Conservation (phyloP, 306 rosid species). For the Hippophae gyantsensis region DNA sequence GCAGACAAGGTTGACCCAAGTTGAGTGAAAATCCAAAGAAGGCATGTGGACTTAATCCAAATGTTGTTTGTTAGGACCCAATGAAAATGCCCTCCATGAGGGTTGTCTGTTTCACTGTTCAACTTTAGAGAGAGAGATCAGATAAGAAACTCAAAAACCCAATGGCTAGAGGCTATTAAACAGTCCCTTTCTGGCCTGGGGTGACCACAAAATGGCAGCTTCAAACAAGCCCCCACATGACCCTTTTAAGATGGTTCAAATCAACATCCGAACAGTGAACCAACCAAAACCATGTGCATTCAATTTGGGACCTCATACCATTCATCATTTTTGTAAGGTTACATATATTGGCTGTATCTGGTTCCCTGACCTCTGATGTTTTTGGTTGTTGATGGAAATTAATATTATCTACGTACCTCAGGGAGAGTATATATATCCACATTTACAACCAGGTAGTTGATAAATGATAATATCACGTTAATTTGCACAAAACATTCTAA, state of each 20-base stretch:
- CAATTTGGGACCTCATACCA: constrained; percentile 15
- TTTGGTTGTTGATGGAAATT: neutral
- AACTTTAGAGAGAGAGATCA: neutral
- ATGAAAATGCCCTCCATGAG: constrained; percentile 38
- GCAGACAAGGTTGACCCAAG: constrained; percentile 9
- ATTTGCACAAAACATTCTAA: no score
- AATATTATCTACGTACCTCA: neutral
- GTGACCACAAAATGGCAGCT: constrained; percentile 25
- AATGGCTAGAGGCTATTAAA: constrained; percentile 20
- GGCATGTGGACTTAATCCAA: constrained; percentile 30
- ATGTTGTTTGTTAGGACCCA: constrained; percentile 26
- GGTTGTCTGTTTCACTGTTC: constrained; percentile 32
- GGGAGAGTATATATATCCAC: no score
- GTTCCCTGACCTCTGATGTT: neutral
- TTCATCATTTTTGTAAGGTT: constrained; percentile 14
- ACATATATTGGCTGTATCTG: neutral
- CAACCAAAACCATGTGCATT: constrained; percentile 42
- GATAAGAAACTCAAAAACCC: neutral
- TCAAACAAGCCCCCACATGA: constrained; percentile 18
- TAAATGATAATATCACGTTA: no score
- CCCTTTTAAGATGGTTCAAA: constrained; percentile 15
- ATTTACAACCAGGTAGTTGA: no score
- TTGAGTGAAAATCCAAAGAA: constrained; percentile 27
- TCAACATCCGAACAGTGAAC: constrained; percentile 9
- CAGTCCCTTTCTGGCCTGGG: constrained; percentile 39